Evolutionary conservation across 2,329 filamentous ascomycete genomes (phyloP).

Genomic region (Fusarium sp.): DNA sequence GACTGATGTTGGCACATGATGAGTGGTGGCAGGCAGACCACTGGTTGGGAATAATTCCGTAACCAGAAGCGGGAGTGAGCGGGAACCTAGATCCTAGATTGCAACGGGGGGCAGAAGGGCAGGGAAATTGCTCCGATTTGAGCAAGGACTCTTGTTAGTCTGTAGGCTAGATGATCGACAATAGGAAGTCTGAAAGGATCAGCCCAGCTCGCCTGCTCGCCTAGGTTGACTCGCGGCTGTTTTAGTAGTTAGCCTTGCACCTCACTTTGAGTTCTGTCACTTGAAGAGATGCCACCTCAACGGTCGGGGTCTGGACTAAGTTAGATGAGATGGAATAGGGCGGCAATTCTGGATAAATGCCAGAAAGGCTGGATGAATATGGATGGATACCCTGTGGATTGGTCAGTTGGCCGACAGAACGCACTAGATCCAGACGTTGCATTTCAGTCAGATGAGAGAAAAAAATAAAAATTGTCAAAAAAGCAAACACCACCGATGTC

Average conservation of each 20-base stretch:
- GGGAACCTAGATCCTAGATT: constrained; percentile 34
- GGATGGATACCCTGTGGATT: background rate
- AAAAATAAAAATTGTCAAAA: constrained; percentile 3
- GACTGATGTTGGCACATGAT: constrained; percentile 19
- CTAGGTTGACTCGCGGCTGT: background rate
- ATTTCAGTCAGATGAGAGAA: background rate
- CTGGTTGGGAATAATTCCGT: constrained; percentile 28
- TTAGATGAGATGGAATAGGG: background rate
- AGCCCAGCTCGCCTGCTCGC: background rate
- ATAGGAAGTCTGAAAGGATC: background rate
- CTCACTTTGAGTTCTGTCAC: constrained; percentile 16
- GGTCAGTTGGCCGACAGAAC: constrained; percentile 5
- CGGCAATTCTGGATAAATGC: background rate
- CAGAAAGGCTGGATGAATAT: background rate
- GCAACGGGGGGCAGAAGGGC: background rate
- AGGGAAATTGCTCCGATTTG: constrained; percentile 31
- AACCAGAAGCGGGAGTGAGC: constrained; percentile 25
- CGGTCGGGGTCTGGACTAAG: constrained; percentile 5
- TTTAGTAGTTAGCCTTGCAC: background rate
- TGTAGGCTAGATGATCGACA: background rate
- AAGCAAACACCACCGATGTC: background rate
- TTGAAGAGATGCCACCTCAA: constrained; percentile 21
- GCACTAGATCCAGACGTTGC: background rate
- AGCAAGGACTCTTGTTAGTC: constrained; percentile 1
- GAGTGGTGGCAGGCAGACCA: constrained; percentile 4